A percentile compares a stretch with the other conserved stretches of the same genome.
Conservation (phyloP, 495 filamentous ascomycete genomes). For the Opeltia flavorubescens region DNA sequence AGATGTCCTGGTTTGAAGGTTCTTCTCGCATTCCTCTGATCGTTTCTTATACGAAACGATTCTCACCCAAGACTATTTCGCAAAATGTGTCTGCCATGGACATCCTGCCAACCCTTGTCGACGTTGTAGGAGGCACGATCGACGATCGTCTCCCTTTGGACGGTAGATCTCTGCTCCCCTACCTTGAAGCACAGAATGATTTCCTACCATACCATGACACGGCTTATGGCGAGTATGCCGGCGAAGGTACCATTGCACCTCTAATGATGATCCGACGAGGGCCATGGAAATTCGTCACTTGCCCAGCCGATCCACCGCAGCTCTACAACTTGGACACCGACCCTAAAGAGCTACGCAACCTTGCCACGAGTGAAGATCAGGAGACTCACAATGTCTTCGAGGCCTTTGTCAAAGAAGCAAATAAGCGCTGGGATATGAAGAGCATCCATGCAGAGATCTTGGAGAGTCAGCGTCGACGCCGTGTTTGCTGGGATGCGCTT, state of each 20-base stretch:
- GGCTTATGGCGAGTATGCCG: constrained; percentile 78
- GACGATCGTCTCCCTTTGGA: constrained; percentile 57
- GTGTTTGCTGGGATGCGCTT: constrained; percentile 61
- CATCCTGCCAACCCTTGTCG: constrained; percentile 70
- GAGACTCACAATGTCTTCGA: constrained; percentile 30
- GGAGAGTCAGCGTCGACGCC: constrained; percentile 53
- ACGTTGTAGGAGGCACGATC: constrained; percentile 54
- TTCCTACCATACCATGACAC: constrained; percentile 44
- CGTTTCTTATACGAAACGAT: constrained; percentile 53
- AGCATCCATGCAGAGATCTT: constrained; percentile 55
- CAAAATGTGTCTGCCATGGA: constrained; percentile 78
- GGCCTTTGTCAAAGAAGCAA: constrained; percentile 51
- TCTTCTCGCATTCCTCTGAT: constrained; percentile 74
- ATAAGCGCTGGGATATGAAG: constrained; percentile 58
- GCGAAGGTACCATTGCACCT: constrained; percentile 71
- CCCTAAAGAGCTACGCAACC: constrained; percentile 58
- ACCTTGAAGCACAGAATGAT: constrained; percentile 45
- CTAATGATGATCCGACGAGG: constrained; percentile 85
- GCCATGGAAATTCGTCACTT: constrained; percentile 71
- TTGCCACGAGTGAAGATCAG: constrained; percentile 40
- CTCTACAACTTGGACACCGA: constrained; percentile 62
- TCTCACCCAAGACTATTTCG: constrained; percentile 50
- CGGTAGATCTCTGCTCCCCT: constrained; percentile 56
- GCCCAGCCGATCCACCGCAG: constrained; percentile 63
- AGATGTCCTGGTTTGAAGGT: constrained; percentile 83